Conservation (phyloP, 257 asterid species). For the Verbena officinalis region DNA sequence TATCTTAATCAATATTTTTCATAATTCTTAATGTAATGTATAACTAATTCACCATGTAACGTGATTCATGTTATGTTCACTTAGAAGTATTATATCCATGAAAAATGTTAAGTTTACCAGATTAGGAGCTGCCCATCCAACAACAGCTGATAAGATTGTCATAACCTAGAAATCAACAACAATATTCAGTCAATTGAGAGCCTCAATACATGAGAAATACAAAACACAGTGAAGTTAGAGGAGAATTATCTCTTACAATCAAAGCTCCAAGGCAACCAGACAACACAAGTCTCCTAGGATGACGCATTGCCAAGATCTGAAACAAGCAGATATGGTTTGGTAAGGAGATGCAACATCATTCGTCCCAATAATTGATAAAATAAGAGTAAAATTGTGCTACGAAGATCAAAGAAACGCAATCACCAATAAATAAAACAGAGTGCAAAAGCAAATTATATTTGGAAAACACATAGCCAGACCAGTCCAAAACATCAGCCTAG, state of each 20-base stretch:
- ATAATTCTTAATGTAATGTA: not conserved
- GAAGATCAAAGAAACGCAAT: constrained; percentile 14
- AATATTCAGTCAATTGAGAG: constrained; percentile 13
- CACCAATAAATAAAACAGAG: not conserved
- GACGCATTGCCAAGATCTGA: constrained; percentile 97
- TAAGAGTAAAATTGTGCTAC: not conserved
- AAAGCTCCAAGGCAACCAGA: constrained; percentile 93
- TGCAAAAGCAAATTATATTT: not conserved
- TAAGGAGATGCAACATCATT: not conserved
- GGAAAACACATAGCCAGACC: not conserved
- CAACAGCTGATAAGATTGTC: constrained; percentile 91
- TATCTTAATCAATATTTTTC: not conserved
- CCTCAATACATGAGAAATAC: constrained; percentile 17
- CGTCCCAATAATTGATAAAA: not conserved
- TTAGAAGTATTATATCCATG: constrained; percentile 2
- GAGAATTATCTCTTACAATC: constrained; percentile 58
- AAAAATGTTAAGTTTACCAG: constrained; percentile 43
- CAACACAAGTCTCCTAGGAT: constrained; percentile 91
- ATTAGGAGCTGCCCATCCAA: constrained; percentile 99
- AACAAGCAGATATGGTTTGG: constrained; percentile 5
- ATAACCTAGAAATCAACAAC: constrained; percentile 59
- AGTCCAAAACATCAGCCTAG: constrained; percentile 6
- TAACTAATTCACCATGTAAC: not conserved
- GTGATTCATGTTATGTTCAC: too few relatives aligned
- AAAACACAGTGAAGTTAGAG: constrained; percentile 7